phyloP scores from a whole-genome alignment of 345 rosid genomes.

The Syzygium oleosum region DNA sequence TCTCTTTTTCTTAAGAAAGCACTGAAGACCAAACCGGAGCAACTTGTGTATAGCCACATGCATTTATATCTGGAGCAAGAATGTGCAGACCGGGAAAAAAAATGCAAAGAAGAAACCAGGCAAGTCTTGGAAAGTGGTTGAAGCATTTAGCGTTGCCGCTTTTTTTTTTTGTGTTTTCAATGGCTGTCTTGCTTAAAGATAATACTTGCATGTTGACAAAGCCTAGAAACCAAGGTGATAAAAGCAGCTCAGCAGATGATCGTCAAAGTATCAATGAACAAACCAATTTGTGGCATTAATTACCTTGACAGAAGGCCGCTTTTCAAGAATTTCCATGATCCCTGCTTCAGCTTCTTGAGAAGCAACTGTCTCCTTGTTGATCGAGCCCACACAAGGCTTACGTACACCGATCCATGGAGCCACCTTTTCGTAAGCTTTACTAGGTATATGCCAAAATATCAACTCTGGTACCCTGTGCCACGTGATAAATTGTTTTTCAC shows the following conservation, averaged over 20 bases:
- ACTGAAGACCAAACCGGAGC: neutral
- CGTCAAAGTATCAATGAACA: neutral
- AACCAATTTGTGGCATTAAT: neutral
- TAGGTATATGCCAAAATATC: slow-evolving; percentile 92
- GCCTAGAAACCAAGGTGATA: neutral
- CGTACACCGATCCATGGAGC: slow-evolving; percentile 48
- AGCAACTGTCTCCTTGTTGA: slow-evolving; percentile 69
- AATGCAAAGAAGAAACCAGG: neutral
- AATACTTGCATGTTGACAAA: neutral
- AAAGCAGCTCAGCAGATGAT: neutral
- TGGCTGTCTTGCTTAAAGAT: neutral
- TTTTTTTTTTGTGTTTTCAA: neutral
- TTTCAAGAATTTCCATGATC: slow-evolving; percentile 48
- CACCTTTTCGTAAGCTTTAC: slow-evolving; percentile 61
- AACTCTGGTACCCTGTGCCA: slow-evolving; percentile 63
- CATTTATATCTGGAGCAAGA: neutral
- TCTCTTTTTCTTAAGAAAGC: neutral
- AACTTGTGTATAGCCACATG: neutral
- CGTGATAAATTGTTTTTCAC: neutral
- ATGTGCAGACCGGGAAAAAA: neutral
- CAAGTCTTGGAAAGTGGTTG: neutral
- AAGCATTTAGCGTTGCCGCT: neutral
- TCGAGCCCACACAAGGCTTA: slow-evolving; percentile 80
- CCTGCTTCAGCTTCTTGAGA: slow-evolving; percentile 76
- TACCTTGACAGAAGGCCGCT: slow-evolving; percentile 74